Base-by-base conservation (phyloP, 805 yeast genomes). In the Tetrapisispora namnaoensis region DNA sequence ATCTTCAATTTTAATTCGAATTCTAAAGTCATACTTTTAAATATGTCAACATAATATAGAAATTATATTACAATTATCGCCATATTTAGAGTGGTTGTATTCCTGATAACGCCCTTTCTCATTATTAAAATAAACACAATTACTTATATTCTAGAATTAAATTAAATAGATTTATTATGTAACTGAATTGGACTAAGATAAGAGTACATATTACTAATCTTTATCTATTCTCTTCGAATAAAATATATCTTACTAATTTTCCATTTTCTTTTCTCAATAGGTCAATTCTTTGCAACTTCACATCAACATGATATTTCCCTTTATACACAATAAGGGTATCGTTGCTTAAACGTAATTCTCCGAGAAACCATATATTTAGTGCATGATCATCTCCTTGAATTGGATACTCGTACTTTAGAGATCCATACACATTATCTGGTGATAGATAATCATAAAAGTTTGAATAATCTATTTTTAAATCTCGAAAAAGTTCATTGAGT, bases 271-370 rank as follows among this genome's bases (percentile, higher is more conserved):
- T 52, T 30, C 65, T 51, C 42, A 63, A 44, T 18, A 65, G 53
- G 44, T 58, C 60, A n/a, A 65, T 58, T 46, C 60, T 61, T 30
- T 58, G 55, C 40, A 65, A 45, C 38, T 57, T 59, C 27, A 60
- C 59, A 47, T 64, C 65, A 18, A 62, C 58, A 44, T 64, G 67
- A 46, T 55, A 64, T 36, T 59, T 58, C 10, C 68, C 69, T 41
- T 56, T 60, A 51, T 55, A 65, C 6, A 61, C 55, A 24, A 65
- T 51, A 34, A 51, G 37, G 1, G 62, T 54, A 27, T 57, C 53
- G 14, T 53, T 49, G 28, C 53, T 53, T 22, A 65, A 36, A 20
- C 53, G 50, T 43, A 65, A 49, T 46, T 63, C 63, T 9, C 67
- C 67, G 24, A 56, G 42, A 43, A 65, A 63, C 61, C 63, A 63